Conservation (phyloP, 2,329 filamentous ascomycete species). For the Fusarium sp. region DNA sequence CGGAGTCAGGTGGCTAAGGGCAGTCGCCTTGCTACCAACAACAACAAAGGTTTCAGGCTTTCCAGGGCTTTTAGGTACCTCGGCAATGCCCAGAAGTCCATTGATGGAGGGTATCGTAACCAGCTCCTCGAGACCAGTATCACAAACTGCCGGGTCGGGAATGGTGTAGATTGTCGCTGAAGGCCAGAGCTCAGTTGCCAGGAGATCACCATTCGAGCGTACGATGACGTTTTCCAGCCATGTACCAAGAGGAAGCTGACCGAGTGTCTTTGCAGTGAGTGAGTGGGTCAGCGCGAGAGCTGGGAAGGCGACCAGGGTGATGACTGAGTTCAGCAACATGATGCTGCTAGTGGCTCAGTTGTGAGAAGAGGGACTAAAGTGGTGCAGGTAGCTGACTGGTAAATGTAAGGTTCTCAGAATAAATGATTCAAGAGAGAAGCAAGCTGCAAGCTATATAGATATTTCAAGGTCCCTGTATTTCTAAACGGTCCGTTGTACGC, state of each 20-base stretch:
- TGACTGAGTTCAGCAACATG: background rate
- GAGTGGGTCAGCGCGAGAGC: background rate
- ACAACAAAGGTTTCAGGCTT: slow-evolving; percentile 8
- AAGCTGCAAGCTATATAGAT: background rate
- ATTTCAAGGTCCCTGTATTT: background rate
- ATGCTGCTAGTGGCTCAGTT: background rate
- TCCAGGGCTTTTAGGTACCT: background rate
- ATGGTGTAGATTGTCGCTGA: background rate
- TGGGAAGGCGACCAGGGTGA: background rate
- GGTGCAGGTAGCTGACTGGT: background rate
- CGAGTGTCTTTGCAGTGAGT: background rate
- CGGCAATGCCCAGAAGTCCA: slow-evolving; percentile 1
- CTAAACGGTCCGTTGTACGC: background rate
- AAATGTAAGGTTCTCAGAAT: too few relatives aligned
- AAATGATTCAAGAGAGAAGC: background rate
- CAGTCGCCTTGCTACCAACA: slow-evolving; percentile 13
- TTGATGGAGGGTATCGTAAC: background rate
- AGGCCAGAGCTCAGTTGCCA: slow-evolving; percentile 8
- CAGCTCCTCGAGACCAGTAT: background rate
- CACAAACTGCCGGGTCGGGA: background rate
- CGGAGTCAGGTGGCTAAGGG: background rate
- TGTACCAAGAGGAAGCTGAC: background rate
- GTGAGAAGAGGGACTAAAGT: background rate
- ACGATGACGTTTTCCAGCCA: background rate
- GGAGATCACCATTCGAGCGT: background rate